Percentiles rank a stretch among this genome's conserved stretches.
These are phyloP conservation scores for Irpex rosettiformis DNA, from an alignment of 1,284 basidiomycete genomes.

Conservation along the genomic window DNA sequence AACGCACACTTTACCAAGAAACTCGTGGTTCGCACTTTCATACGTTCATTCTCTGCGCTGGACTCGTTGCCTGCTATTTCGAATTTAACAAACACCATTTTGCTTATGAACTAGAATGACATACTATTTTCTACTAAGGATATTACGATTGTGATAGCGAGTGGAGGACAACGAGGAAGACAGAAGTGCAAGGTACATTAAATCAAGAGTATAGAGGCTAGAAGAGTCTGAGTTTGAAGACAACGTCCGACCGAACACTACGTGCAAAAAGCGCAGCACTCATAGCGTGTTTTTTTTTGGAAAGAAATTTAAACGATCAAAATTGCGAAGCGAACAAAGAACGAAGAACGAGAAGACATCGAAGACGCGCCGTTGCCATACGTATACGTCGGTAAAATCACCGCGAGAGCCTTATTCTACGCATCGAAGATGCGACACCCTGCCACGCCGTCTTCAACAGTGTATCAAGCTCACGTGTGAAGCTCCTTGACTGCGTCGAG, in stretches of 20 bases:
- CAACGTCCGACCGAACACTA: not conserved
- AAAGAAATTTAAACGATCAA: too few relatives aligned
- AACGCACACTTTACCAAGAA: not conserved
- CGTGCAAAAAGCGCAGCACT: not conserved
- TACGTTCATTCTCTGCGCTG: not conserved
- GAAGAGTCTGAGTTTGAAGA: not conserved
- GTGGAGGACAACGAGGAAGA: not conserved
- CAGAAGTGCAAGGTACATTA: not conserved
- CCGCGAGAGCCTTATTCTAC: not conserved
- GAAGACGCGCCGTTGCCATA: too few relatives aligned
- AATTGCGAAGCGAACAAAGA: too few relatives aligned
- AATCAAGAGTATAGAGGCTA: not conserved
- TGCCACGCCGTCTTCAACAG: not conserved
- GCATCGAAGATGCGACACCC: not conserved
- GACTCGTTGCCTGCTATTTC: not conserved
- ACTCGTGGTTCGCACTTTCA: not conserved
- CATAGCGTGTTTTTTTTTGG: too few relatives aligned
- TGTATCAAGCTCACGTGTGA: slow-evolving; percentile 1
- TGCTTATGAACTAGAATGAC: too few relatives aligned
- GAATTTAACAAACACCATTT: not conserved
- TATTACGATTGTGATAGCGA: not conserved
- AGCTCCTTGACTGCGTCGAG: slow-evolving; percentile 8
- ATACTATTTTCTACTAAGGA: not conserved
- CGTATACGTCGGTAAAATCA: too few relatives aligned
- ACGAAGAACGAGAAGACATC: too few relatives aligned